Percentiles rank a stretch among this genome's conserved stretches.
Evolutionary conservation across 2,329 filamentous ascomycete species (phyloP).

Genomic region (Xylariaceae sp.): DNA sequence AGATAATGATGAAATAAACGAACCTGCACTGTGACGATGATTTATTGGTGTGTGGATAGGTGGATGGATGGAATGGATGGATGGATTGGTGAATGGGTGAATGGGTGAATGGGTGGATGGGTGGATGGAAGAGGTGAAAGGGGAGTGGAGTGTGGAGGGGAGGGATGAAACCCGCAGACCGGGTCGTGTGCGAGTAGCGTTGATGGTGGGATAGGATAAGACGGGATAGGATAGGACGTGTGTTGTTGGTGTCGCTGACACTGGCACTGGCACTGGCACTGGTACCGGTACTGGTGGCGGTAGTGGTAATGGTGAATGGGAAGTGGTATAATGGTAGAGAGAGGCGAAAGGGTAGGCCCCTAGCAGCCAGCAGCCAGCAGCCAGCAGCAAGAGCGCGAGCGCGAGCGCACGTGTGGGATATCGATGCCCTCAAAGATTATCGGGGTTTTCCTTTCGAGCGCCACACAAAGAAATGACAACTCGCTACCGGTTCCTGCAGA

Average conservation of each 20-base stretch:
- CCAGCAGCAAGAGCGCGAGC: too few species aligned
- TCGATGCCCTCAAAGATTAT: neutral
- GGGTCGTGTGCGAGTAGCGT: neutral
- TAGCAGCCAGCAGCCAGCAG: too few species aligned
- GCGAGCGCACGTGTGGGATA: slow-evolving; percentile 1
- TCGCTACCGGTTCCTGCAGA: slow-evolving; percentile 6
- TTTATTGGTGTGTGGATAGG: too few species aligned
- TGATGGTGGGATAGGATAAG: neutral
- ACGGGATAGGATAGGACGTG: neutral
- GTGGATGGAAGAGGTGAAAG: too few species aligned
- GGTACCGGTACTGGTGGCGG: too few species aligned
- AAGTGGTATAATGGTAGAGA: too few species aligned
- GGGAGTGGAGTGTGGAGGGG: neutral
- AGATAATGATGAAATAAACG: neutral
- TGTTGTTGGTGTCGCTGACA: neutral
- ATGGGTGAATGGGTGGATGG: too few species aligned
- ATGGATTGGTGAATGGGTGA: too few species aligned
- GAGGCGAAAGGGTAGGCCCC: too few species aligned
- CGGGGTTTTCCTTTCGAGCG: slow-evolving; percentile 4
- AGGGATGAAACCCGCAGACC: neutral
- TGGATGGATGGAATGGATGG: too few species aligned
- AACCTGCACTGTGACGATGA: neutral
- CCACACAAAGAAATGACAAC: neutral
- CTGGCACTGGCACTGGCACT: too few species aligned
- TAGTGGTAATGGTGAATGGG: too few species aligned